Conservation (phyloP, 805 yeast species). For the Sugiyamaella smithiae region DNA sequence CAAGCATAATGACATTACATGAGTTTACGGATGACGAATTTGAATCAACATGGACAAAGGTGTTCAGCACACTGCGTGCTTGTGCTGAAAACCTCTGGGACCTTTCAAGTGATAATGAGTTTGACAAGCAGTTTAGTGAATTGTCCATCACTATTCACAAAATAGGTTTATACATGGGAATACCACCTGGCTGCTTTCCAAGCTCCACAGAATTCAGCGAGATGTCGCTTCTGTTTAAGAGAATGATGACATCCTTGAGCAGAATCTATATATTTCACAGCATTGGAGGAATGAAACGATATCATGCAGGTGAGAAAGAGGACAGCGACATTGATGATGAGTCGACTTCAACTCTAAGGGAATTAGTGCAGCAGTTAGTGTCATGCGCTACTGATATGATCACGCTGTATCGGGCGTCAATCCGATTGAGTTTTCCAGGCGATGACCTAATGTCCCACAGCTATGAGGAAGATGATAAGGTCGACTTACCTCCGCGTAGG, state of each 20-base stretch:
- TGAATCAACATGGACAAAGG: conserved; percentile 21
- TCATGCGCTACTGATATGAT: conserved; percentile 9
- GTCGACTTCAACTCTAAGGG: conserved; percentile 1
- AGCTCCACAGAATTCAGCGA: conserved; percentile 16
- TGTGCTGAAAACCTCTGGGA: conserved; percentile 4
- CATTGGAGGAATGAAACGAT: conserved; percentile 17
- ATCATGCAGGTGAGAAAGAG: neutral
- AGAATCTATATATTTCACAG: conserved; percentile 21
- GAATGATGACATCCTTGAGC: conserved; percentile 20
- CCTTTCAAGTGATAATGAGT: conserved; percentile 3
- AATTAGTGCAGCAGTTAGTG: conserved; percentile 6
- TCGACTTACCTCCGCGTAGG: conserved; percentile 9
- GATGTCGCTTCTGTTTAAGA: conserved; percentile 20
- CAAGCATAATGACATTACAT: conserved; percentile 7
- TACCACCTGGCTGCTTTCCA: conserved; percentile 26
- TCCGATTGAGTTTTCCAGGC: neutral
- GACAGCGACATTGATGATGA: neutral
- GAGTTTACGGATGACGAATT: conserved; percentile 10
- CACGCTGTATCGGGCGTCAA: conserved; percentile 2
- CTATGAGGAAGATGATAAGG: conserved; percentile 8
- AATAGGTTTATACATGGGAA: conserved; percentile 22
- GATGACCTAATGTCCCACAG: neutral
- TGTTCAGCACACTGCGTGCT: conserved; percentile 12
- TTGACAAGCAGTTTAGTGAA: conserved; percentile 12
- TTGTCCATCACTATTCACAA: conserved; percentile 17